A percentile compares a stretch with the other conserved stretches of the same genome.
phyloP scores from a whole-genome alignment of 2,329 filamentous ascomycete genomes.

The Didymella keratinophila region DNA sequence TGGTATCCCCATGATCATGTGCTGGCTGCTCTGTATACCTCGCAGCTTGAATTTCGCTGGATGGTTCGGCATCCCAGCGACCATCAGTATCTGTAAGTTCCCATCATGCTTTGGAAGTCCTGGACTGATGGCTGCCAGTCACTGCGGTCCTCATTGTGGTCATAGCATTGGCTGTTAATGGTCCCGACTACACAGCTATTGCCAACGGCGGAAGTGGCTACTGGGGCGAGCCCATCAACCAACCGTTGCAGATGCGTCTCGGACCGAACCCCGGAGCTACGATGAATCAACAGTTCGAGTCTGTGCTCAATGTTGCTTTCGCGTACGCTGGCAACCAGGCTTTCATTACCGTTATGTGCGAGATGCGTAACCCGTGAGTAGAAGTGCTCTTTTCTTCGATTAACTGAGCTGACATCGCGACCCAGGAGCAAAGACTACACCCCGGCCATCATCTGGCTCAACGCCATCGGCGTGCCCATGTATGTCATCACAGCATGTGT shows the following conservation, averaged over 20 bases:
- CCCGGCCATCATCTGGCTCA: slow-evolving; percentile 15
- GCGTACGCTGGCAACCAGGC: slow-evolving; percentile 59
- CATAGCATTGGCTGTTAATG: slow-evolving; percentile 11
- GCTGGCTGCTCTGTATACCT: slow-evolving; percentile 22
- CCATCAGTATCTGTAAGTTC: slow-evolving; percentile 19
- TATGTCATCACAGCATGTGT: slow-evolving; percentile 67
- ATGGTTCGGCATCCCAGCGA: slow-evolving; percentile 16
- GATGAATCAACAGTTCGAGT: slow-evolving; percentile 17
- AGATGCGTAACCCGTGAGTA: slow-evolving; percentile 60
- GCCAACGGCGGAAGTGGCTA: slow-evolving; percentile 13
- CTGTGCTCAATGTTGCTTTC: slow-evolving; percentile 67
- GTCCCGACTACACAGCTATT: slow-evolving; percentile 9
- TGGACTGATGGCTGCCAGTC: slow-evolving; percentile 19
- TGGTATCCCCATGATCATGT: slow-evolving; percentile 44
- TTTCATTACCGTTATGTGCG: slow-evolving; percentile 70
- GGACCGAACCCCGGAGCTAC: slow-evolving; percentile 10
- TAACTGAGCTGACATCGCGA: background rate
- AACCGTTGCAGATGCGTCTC: slow-evolving; percentile 17
- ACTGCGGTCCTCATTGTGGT: slow-evolving; percentile 45
- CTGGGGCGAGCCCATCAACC: slow-evolving; percentile 12
- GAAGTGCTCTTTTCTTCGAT: slow-evolving; percentile 52
- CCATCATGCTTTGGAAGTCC: slow-evolving; percentile 19
- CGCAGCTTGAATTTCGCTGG: slow-evolving; percentile 23
- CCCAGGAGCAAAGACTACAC: slow-evolving; percentile 16
- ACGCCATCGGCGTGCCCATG: slow-evolving; percentile 63